Conservation (phyloP, 2,329 filamentous ascomycete genomes). For the Aspergillus costaricaensis region DNA sequence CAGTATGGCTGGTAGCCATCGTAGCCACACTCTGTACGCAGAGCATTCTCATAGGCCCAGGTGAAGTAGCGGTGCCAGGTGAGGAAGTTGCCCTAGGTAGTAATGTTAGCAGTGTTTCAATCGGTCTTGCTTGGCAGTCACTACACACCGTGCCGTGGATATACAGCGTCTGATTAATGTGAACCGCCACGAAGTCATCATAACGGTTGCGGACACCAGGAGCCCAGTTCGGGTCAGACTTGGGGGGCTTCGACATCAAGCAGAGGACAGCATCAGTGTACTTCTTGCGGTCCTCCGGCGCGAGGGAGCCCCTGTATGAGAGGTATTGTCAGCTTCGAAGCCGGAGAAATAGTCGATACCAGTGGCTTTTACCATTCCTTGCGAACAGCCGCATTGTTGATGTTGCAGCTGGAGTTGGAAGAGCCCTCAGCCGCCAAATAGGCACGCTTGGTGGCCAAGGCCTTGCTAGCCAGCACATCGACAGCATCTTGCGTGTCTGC, state of each 20-base stretch:
- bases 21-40: constrained; percentile 49
- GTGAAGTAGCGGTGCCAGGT: constrained; percentile 50
- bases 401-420: constrained; percentile 6
- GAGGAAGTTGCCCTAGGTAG: constrained; percentile 36
- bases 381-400: constrained; percentile 4
- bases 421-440: constrained; percentile 3
- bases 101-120: background rate
- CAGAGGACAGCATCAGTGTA: constrained; percentile 53
- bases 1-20: constrained; percentile 43
- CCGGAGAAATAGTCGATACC: background rate
- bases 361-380: background rate
- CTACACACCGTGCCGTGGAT: constrained; percentile 44
- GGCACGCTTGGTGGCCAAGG: constrained; percentile 9
- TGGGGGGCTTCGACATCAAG: constrained; percentile 25
- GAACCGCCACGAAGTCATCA: constrained; percentile 55
- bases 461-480: constrained; percentile 13
- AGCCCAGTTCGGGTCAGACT: constrained; percentile 28
- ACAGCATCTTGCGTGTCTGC: constrained; percentile 7
- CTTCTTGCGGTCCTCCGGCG: background rate
- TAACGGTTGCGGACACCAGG: constrained; percentile 51
- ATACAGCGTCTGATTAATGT: constrained; percentile 50
- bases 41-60: constrained; percentile 46
- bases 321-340: background rate
- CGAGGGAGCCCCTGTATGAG: background rate
- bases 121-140: background rate